Evolutionary conservation across 352 stramenopile genomes (phyloP), one percentile per base, ranked within the genome.

Genomic region (Phytophthora sp.): DNA sequence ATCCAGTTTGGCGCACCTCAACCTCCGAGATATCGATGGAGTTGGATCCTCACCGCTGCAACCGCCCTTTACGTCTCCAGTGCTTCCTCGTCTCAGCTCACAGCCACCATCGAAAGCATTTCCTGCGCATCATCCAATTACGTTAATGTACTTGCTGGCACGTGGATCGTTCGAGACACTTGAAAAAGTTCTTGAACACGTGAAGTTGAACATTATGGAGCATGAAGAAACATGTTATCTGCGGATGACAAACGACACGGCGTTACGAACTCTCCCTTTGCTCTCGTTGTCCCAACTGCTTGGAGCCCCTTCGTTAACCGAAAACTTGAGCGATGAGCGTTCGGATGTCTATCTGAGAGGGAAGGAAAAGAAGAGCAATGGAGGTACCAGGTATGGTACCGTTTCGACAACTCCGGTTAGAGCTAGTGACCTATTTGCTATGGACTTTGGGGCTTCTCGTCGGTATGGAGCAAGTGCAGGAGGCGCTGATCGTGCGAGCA

Each of bases 191-290:
- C 58, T 94, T 8, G 69, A 85, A 24, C 69, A 93, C 35, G 72
- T 94, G 38, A 77, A 84, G 42, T 42, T 62, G 2, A 77, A 74
- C 29, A 80, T 96, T 39, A n/a, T 77, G 16, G 73, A 83, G 35
- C 82, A 95, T 42, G 80, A 95, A 57, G 84, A 93, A 71, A 76
- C 66, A 12, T 93, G 84, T 38, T 96, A 93, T 63, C 27, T 95
- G 23, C 79, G 77, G 44, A 95, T 95, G 88, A 55, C 74, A 12
- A 73, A 92, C 15, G 74, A 86, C 33, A 66, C 74, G 13, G 57
- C 71, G n/a, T 49, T 93, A 24, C 69, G 46, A 47, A 74, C 50
- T 15, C 66, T 93, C 30, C 79, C 86, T 7, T 76, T 88, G 27
- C 29, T 93, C 15, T 64, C 71, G n/a, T 65, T 93, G n/a, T 66